Evolutionary conservation across 2,329 filamentous ascomycete species (phyloP).

Genomic region (Colletotrichum lini): DNA sequence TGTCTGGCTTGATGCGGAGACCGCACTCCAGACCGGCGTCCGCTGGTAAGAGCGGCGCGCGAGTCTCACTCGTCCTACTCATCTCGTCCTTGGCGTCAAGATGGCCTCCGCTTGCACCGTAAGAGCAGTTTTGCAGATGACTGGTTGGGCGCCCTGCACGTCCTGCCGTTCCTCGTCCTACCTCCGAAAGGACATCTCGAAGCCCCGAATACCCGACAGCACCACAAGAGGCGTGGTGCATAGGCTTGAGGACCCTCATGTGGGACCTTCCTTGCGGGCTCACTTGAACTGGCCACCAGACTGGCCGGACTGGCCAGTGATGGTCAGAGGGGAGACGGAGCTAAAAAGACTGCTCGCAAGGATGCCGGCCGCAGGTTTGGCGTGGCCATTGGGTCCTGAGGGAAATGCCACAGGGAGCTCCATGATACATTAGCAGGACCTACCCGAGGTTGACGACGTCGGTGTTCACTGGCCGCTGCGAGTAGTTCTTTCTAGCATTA

Average conservation of each 20-base stretch:
- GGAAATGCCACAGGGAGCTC: conserved; percentile 3
- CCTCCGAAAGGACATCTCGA: conserved; percentile 35
- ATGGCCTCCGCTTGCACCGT: conserved; percentile 24
- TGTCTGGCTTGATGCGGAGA: conserved; percentile 4
- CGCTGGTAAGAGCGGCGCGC: conserved; percentile 24
- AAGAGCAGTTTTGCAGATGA: conserved; percentile 21
- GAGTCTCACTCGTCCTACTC: conserved; percentile 26
- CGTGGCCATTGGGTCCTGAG: conserved; percentile 6
- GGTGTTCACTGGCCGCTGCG: conserved; percentile 20
- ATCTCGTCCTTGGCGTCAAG: conserved; percentile 26
- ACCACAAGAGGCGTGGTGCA: not conserved
- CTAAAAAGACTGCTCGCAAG: conserved; percentile 18
- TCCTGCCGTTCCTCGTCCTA: conserved; percentile 31
- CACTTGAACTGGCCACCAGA: not conserved
- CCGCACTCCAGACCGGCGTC: conserved; percentile 1
- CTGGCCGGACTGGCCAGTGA: conserved; percentile 9
- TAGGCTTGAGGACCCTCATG: conserved; percentile 26
- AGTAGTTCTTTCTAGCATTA: conserved; percentile 28
- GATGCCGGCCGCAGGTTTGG: conserved; percentile 10
- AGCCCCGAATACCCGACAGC: conserved; percentile 35
- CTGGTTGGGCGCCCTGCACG: conserved; percentile 18
- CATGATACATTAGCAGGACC: not conserved
- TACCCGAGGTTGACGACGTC: conserved; percentile 20
- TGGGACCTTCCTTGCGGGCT: conserved; percentile 15
- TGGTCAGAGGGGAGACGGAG: conserved; percentile 17